Evolutionary conservation across 106 monocot species (phyloP).

Genomic region (Amphibolis antarctica): DNA sequence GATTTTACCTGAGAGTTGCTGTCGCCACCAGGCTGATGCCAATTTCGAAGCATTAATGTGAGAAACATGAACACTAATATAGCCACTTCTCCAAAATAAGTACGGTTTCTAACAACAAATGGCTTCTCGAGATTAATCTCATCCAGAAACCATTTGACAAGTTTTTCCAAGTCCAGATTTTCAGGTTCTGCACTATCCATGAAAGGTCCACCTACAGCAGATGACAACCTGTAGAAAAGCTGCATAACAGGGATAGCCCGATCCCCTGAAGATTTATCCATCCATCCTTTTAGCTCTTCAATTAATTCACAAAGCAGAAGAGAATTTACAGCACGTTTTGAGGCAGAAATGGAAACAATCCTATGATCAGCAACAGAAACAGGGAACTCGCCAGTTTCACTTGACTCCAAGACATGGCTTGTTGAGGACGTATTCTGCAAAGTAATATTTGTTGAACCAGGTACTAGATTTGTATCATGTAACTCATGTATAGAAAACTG

Average conservation of each 20-base stretch:
- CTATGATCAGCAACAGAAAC: conserved; percentile 38
- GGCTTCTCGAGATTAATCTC: conserved; percentile 68
- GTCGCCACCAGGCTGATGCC: conserved; percentile 94
- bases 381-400: conserved; percentile 47
- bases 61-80: conserved; percentile 95
- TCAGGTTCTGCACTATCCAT: conserved; percentile 88
- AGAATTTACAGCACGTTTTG: conserved; percentile 87
- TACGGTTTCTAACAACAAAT: conserved; percentile 49
- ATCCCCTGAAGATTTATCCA: conserved; percentile 65
- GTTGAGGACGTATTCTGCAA: conserved; percentile 40
- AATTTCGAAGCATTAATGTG: conserved; percentile 95
- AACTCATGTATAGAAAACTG: conserved; percentile 79
- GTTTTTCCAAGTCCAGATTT: conserved; percentile 71
- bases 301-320: conserved; percentile 65
- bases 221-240: conserved; percentile 84
- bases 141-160: conserved; percentile 85
- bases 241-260: conserved; percentile 93
- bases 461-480: conserved; percentile 45
- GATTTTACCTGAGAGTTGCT: conserved; percentile 43
- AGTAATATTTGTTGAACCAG: conserved; percentile 29
- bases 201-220: conserved; percentile 91
- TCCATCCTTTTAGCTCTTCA: conserved; percentile 88
- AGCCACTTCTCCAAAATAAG: conserved; percentile 66
- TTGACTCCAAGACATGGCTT: conserved; percentile 50
- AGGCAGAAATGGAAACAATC: conserved; percentile 89